A percentile compares a stretch with the other conserved stretches of the same genome.
phyloP scores from a whole-genome alignment of 1,284 basidiomycete species.

The Tranzscheliella williamsii region DNA sequence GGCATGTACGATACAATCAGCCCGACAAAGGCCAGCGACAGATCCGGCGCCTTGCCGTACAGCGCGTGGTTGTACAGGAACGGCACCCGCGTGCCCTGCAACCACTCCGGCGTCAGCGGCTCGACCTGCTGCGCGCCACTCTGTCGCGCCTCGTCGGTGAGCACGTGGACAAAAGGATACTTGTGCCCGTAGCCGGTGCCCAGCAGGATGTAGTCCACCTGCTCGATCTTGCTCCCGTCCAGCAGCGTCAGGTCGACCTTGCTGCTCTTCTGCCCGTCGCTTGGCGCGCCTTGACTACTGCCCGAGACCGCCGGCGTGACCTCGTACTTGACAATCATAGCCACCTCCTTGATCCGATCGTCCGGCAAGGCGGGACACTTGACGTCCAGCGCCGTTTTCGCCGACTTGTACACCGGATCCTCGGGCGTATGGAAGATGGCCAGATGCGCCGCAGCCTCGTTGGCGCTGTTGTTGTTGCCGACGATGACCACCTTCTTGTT shows the following conservation, averaged over 20 bases:
- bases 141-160: conserved; percentile 13
- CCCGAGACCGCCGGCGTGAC: conserved; percentile 1
- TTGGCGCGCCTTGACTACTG: neutral
- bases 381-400: conserved; percentile 13
- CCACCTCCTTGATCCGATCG: conserved; percentile 44
- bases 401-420: conserved; percentile 30
- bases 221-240: conserved; percentile 27
- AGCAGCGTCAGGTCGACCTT: conserved; percentile 31
- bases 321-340: conserved; percentile 25
- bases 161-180: conserved; percentile 39
- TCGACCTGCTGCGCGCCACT: neutral
- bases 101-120: conserved; percentile 8
- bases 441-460: conserved; percentile 51
- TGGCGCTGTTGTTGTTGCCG: conserved; percentile 51
- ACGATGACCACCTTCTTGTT: conserved; percentile 43
- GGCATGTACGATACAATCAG: conserved; percentile 37
- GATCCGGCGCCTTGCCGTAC: conserved; percentile 7
- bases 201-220: conserved; percentile 42
- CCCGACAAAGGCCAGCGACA: conserved; percentile 37
- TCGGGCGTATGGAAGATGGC: conserved; percentile 22
- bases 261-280: neutral
- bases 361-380: conserved; percentile 43
- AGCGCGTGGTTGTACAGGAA: conserved; percentile 33
- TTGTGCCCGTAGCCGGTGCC: conserved; percentile 41
- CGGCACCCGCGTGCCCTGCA: conserved; percentile 19